Percentiles rank a stretch among this genome's conserved stretches.
Evolutionary conservation across 352 stramenopile genomes (phyloP).

Genomic region (Detonula confervacea): DNA sequence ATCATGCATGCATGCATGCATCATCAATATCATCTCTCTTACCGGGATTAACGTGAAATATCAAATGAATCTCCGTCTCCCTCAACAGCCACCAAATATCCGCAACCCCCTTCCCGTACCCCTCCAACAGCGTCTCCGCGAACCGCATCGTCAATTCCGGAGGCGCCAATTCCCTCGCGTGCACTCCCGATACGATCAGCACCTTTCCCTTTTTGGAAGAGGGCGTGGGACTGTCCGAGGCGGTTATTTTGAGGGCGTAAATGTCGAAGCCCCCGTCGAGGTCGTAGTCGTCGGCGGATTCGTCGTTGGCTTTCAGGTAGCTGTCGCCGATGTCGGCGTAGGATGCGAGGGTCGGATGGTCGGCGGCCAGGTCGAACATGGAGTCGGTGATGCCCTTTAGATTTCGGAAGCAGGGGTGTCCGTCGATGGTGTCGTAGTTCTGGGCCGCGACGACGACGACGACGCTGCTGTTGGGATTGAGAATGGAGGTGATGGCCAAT

Average conservation of each 20-base stretch:
- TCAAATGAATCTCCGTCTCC: conserved; percentile 58
- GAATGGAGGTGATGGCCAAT: not conserved
- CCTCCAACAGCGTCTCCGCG: conserved; percentile 35
- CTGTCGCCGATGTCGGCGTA: conserved; percentile 59
- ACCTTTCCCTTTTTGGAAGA: conserved; percentile 39
- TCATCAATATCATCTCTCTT: too few relatives aligned
- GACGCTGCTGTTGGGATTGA: not conserved
- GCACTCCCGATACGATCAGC: conserved; percentile 48
- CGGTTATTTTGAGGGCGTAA: conserved; percentile 57
- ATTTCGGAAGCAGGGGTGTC: conserved; percentile 36
- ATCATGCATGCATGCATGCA: too few relatives aligned
- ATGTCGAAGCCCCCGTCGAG: conserved; percentile 58
- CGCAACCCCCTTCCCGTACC: conserved; percentile 38
- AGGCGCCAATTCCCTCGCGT: conserved; percentile 64
- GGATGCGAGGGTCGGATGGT: conserved; percentile 30
- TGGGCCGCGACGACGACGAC: not conserved
- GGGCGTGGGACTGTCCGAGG: not conserved
- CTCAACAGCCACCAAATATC: conserved; percentile 61
- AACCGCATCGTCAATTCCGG: conserved; percentile 57
- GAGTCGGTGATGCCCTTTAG: conserved; percentile 33
- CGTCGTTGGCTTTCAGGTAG: conserved; percentile 31
- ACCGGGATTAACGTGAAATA: conserved; percentile 70
- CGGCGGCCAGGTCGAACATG: conserved; percentile 36
- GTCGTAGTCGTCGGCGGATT: not conserved
- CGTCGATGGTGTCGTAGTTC: conserved; percentile 34